Percentiles rank a stretch among this genome's conserved stretches.
Conservation (phyloP, 2,329 filamentous ascomycete species). For the Fusarium praegraminearum region DNA sequence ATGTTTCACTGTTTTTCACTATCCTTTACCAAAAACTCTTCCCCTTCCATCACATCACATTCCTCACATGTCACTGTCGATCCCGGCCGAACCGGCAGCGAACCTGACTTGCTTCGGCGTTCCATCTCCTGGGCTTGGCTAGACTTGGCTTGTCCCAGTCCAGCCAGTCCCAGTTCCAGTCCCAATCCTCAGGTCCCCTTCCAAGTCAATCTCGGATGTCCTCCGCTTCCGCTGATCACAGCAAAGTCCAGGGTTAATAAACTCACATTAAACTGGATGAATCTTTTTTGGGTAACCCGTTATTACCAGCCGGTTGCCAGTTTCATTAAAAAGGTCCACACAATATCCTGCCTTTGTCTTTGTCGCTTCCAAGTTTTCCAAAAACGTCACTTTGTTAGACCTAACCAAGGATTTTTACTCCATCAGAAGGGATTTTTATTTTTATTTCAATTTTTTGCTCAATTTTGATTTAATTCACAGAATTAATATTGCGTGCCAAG, state of each 20-base stretch:
- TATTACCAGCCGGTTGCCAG: conserved; percentile 4
- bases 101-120: background rate
- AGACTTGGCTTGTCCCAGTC: conserved; percentile 3
- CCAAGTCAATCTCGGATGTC: conserved; percentile 7
- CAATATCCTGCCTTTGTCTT: conserved; percentile 11
- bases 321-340: conserved; percentile 32
- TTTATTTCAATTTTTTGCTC: background rate
- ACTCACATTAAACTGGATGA: background rate
- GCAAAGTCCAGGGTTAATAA: background rate
- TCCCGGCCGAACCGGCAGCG: conserved; percentile 34
- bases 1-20: conserved; percentile 16
- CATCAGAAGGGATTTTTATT: background rate
- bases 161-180: background rate
- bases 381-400: background rate
- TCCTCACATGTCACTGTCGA: conserved; percentile 30
- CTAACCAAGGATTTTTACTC: background rate
- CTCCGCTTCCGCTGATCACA: conserved; percentile 23
- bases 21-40: conserved; percentile 9
- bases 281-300: background rate
- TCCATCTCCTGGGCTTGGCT: conserved; percentile 5
- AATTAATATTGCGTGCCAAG: conserved; percentile 3
- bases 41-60: conserved; percentile 34
- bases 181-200: conserved; percentile 1
- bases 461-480: background rate
- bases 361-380: conserved; percentile 29